Percentiles rank a stretch among this genome's conserved stretches.
These are phyloP conservation scores for Phytophthora citricola DNA, from an alignment of 352 stramenopile species.

Conservation along the genomic window DNA sequence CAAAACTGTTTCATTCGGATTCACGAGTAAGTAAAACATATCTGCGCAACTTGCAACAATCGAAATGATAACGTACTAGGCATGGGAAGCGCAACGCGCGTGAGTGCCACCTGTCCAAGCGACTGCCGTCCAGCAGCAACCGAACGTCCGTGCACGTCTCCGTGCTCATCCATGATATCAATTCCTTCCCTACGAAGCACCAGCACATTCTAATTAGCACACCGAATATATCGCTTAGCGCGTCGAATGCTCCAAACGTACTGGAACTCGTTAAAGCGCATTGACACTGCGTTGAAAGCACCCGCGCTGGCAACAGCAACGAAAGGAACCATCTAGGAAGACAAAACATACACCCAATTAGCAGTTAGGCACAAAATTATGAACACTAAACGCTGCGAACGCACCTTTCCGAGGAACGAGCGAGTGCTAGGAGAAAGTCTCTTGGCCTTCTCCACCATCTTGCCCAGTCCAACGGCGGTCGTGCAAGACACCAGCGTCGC, in stretches of 20 bases:
- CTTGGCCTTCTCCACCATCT: slow-evolving; percentile 79
- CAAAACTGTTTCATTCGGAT: slow-evolving; percentile 50
- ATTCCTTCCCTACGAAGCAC: slow-evolving; percentile 69
- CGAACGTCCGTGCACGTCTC: slow-evolving; percentile 79
- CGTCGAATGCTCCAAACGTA: slow-evolving; percentile 31
- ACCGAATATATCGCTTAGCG: too few relatives aligned
- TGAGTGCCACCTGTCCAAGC: slow-evolving; percentile 82
- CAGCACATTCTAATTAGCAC: slow-evolving; percentile 5
- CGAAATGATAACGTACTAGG: slow-evolving; percentile 57
- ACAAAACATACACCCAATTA: neutral
- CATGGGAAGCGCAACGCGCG: slow-evolving; percentile 78
- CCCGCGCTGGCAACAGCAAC: slow-evolving; percentile 83
- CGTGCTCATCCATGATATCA: slow-evolving; percentile 84
- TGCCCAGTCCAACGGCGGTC: slow-evolving; percentile 78
- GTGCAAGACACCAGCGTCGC: slow-evolving; percentile 82
- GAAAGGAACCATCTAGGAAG: slow-evolving; percentile 84
- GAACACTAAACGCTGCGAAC: neutral
- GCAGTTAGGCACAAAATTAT: neutral
- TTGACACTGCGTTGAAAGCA: slow-evolving; percentile 88
- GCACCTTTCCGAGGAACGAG: slow-evolving; percentile 70
- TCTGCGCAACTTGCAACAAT: neutral
- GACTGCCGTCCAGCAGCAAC: slow-evolving; percentile 81
- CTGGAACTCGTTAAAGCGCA: slow-evolving; percentile 89
- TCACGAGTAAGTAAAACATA: slow-evolving; percentile 1
- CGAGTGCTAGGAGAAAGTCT: slow-evolving; percentile 70